Percentiles rank a stretch among this genome's conserved stretches.
Conservation (phyloP, 352 stramenopile species). For the Phytopythium sindhum region DNA sequence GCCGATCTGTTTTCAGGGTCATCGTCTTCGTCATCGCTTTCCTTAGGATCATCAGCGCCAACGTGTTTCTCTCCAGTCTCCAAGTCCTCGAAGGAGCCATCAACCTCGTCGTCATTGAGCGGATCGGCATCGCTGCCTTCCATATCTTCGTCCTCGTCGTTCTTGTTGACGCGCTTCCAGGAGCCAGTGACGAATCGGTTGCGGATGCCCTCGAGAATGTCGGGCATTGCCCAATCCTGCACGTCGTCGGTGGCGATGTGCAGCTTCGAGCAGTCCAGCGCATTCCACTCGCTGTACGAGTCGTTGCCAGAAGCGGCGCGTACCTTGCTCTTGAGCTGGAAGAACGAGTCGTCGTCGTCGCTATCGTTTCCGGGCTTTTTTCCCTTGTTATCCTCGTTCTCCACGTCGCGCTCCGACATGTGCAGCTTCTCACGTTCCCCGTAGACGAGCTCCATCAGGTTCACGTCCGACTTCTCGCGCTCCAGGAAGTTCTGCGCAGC, state of each 20-base stretch:
- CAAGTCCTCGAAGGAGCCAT: constrained; percentile 98
- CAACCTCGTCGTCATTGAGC: constrained; percentile 88
- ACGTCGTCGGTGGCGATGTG: constrained; percentile 62
- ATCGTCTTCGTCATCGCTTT: constrained; percentile 27
- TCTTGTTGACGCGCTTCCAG: constrained; percentile 81
- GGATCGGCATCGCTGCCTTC: constrained; percentile 38
- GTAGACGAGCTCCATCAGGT: constrained; percentile 92
- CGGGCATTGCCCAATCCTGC: constrained; percentile 71
- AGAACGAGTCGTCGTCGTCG: constrained; percentile 76
- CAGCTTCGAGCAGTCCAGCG: constrained; percentile 79
- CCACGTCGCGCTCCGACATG: constrained; percentile 71
- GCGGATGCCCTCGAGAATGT: constrained; percentile 77
- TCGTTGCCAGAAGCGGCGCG: constrained; percentile 33
- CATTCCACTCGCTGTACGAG: constrained; percentile 65
- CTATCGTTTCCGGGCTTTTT: constrained; percentile 26
- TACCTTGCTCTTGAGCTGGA: constrained; percentile 68
- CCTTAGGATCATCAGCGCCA: constrained; percentile 18
- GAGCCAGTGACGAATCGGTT: constrained; percentile 97
- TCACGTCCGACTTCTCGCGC: constrained; percentile 74
- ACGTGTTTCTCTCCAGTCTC: constrained; percentile 89
- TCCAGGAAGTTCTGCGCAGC: constrained; percentile 85
- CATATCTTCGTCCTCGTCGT: constrained; percentile 43
- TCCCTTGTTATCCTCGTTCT: constrained; percentile 43
- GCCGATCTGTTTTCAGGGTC: constrained; percentile 25
- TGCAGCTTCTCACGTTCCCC: constrained; percentile 79